A percentile compares a stretch with the other conserved stretches of the same genome.
Evolutionary conservation across 768 basidiomycete species (phyloP).

Genomic region (Termitomyces sp.): DNA sequence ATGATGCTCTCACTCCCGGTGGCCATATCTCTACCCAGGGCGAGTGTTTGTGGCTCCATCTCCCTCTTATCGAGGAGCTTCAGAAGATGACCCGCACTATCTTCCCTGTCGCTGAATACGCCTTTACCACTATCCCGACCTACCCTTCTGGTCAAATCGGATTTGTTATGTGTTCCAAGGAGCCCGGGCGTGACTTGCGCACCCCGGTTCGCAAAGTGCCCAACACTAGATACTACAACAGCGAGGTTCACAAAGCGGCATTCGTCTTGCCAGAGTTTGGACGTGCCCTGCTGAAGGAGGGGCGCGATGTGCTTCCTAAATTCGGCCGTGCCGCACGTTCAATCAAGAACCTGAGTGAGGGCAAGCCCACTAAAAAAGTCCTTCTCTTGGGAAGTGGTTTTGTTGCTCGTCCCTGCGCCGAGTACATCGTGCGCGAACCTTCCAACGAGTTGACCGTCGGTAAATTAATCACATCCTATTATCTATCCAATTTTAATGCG

Average conservation of each 20-base stretch:
- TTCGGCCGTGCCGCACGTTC: constrained; percentile 62
- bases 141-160: constrained; percentile 99
- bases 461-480: constrained; percentile 22
- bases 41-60: constrained; percentile 93
- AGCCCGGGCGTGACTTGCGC: constrained; percentile 59
- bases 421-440: constrained; percentile 81
- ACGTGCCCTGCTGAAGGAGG: constrained; percentile 66
- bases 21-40: constrained; percentile 95
- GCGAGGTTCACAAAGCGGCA: constrained; percentile 69
- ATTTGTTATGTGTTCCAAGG: constrained; percentile 85
- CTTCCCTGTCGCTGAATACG: constrained; percentile 84
- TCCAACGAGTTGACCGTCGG: constrained; percentile 84
- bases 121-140: constrained; percentile 94
- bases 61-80: constrained; percentile 77
- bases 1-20: constrained; percentile 83
- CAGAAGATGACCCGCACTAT: constrained; percentile 60
- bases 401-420: constrained; percentile 94
- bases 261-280: constrained; percentile 95
- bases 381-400: constrained; percentile 93
- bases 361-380: constrained; percentile 55
- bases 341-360: constrained; percentile 21
- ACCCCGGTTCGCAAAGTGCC: constrained; percentile 69
- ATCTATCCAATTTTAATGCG: not conserved
- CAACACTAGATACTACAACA: constrained; percentile 80
- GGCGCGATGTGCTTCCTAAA: constrained; percentile 61